Evolutionary conservation across 78 protist genomes (phyloP).

Genomic region (Tieghemostelium lacteum): DNA sequence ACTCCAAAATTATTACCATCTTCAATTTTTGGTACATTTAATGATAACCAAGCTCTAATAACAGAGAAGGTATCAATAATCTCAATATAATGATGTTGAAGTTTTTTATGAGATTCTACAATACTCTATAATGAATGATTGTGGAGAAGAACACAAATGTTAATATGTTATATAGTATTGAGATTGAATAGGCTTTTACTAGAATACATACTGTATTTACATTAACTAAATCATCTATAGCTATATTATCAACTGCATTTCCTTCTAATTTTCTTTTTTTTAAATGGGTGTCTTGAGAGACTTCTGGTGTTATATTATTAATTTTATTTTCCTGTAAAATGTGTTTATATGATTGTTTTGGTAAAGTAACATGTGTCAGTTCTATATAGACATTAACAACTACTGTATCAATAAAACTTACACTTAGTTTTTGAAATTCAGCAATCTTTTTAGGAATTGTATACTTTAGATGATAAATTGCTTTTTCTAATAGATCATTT

Average conservation of each 20-base stretch:
- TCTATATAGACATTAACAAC: background rate
- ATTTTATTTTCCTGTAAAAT: no score
- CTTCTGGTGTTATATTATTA: no score
- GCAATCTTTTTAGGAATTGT: constrained; percentile 38
- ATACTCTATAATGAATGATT: constrained; percentile 1
- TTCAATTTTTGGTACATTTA: constrained; percentile 65
- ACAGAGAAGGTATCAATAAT: constrained; percentile 39
- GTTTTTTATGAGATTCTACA: constrained; percentile 8
- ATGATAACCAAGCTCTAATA: constrained; percentile 39
- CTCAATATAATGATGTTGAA: constrained; percentile 40
- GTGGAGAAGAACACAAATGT: background rate
- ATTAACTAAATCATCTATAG: constrained; percentile 43
- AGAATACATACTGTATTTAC: constrained; percentile 7
- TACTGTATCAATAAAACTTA: background rate
- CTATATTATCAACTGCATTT: background rate
- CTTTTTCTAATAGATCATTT: constrained; percentile 15
- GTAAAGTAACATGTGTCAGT: background rate
- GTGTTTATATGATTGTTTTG: background rate
- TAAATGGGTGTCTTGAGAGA: background rate
- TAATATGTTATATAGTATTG: background rate
- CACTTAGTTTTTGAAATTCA: constrained; percentile 23
- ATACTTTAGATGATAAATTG: background rate
- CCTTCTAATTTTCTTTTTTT: constrained; percentile 43
- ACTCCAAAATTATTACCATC: constrained; percentile 72
- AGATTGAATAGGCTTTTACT: no score